Conservation (phyloP, 306 rosid genomes). For the Vicia faba region DNA sequence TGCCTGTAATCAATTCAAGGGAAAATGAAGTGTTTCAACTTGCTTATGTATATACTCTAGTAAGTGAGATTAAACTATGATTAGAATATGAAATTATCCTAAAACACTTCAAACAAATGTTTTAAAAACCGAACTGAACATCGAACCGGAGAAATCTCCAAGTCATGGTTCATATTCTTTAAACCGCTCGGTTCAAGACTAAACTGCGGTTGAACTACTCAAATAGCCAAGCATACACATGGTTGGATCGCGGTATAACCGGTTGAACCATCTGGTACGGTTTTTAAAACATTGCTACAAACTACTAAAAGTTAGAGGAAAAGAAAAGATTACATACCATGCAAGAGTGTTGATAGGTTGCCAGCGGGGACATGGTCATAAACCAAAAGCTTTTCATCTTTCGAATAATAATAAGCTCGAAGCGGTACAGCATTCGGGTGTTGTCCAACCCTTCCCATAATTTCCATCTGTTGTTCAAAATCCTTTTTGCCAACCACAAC, state of each 20-base stretch:
- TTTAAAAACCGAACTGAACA: neutral
- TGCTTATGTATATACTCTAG: constrained; percentile 1
- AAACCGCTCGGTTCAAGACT: neutral
- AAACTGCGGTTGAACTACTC: neutral
- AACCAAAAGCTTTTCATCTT: constrained; percentile 86
- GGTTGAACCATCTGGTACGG: neutral
- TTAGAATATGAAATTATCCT: constrained; percentile 16
- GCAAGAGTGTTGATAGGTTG: constrained; percentile 67
- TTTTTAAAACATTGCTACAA: constrained; percentile 10
- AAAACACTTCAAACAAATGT: constrained; percentile 8
- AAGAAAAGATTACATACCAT: constrained; percentile 65
- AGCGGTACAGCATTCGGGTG: constrained; percentile 72
- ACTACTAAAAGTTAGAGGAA: constrained; percentile 1
- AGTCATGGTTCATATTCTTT: neutral
- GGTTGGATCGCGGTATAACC: neutral
- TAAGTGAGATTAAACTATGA: neutral
- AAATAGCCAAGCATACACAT: neutral
- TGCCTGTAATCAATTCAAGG: constrained; percentile 55
- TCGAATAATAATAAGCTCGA: constrained; percentile 86
- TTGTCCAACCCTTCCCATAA: constrained; percentile 74
- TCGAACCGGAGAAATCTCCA: neutral
- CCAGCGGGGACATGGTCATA: constrained; percentile 67
- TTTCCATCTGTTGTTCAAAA: constrained; percentile 83
- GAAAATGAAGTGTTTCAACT: neutral
- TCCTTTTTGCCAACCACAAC: constrained; percentile 80